These are phyloP conservation scores for Bombardia bombarda DNA, from an alignment of 495 filamentous ascomycete genomes.

Conservation along the genomic window DNA sequence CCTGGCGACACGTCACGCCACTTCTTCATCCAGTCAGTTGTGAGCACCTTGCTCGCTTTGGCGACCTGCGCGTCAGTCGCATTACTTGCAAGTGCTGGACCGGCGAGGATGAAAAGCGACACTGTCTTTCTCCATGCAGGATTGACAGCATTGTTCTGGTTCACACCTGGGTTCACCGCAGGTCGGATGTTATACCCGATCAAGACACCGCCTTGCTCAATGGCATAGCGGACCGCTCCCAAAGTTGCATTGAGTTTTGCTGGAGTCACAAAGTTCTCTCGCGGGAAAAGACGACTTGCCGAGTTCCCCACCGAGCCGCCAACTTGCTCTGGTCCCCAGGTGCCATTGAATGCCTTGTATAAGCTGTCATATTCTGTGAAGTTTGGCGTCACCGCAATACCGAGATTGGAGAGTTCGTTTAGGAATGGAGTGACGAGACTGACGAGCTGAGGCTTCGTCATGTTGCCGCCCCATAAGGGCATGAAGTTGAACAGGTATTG, in stretches of 20 bases:
- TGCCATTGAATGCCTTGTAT: slow-evolving; percentile 37
- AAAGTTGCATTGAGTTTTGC: slow-evolving; percentile 36
- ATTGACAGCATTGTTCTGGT: slow-evolving; percentile 35
- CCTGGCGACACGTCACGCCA: slow-evolving; percentile 34
- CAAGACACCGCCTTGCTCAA: slow-evolving; percentile 33
- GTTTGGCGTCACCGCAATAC: slow-evolving; percentile 32
- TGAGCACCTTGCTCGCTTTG: slow-evolving; percentile 37
- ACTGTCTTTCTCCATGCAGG: slow-evolving; percentile 41
- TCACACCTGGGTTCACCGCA: slow-evolving; percentile 23
- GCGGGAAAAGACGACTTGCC: slow-evolving; percentile 48
- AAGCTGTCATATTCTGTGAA: slow-evolving; percentile 42
- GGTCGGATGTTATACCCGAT: slow-evolving; percentile 44
- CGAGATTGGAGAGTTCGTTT: slow-evolving; percentile 23
- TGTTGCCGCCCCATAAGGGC: slow-evolving; percentile 45
- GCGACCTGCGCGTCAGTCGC: slow-evolving; percentile 31
- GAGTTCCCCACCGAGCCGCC: slow-evolving; percentile 28
- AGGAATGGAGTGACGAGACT: slow-evolving; percentile 40
- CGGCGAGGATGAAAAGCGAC: slow-evolving; percentile 38
- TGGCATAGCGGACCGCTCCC: slow-evolving; percentile 34
- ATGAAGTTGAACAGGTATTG: slow-evolving; percentile 34
- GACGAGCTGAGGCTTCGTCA: slow-evolving; percentile 36
- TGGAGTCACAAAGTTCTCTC: slow-evolving; percentile 34
- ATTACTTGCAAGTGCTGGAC: slow-evolving; percentile 26
- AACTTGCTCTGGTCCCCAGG: slow-evolving; percentile 37
- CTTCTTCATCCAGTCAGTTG: slow-evolving; percentile 39